These are phyloP conservation scores for Exophiala sp. DNA, from an alignment of 2,329 filamentous ascomycete genomes.

Conservation along the genomic window DNA sequence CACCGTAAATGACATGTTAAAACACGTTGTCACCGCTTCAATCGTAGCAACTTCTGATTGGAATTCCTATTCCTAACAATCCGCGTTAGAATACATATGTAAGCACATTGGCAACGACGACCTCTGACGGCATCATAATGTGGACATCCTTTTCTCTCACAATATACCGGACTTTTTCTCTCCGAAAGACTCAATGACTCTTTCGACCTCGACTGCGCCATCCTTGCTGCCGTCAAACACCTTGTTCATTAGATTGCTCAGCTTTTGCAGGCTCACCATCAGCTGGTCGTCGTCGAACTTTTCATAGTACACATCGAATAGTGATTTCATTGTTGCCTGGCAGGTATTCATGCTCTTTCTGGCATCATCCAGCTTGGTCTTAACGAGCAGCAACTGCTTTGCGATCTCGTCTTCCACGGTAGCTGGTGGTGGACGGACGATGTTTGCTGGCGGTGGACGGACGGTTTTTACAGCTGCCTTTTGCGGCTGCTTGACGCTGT, in stretches of 20 bases:
- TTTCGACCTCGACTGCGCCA: constrained; percentile 15
- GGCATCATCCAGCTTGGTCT: constrained; percentile 14
- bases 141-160: neutral
- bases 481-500: neutral
- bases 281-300: constrained; percentile 16
- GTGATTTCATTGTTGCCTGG: constrained; percentile 18
- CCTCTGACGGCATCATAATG: too few relatives aligned
- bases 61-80: too few relatives aligned
- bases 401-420: constrained; percentile 3
- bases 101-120: too few relatives aligned
- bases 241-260: constrained; percentile 18
- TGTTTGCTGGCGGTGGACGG: neutral
- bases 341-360: constrained; percentile 15
- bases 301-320: constrained; percentile 16
- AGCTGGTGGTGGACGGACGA: neutral
- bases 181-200: constrained; percentile 7
- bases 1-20: too few relatives aligned
- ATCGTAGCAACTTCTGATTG: too few relatives aligned
- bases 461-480: too few relatives aligned
- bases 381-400: constrained; percentile 15
- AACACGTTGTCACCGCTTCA: too few relatives aligned
- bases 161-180: neutral
- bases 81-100: too few relatives aligned
- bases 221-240: constrained; percentile 16
- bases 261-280: constrained; percentile 15